Evolutionary conservation across 108 stramenopile genomes (phyloP).

Genomic region (Nannochloropsis salina): DNA sequence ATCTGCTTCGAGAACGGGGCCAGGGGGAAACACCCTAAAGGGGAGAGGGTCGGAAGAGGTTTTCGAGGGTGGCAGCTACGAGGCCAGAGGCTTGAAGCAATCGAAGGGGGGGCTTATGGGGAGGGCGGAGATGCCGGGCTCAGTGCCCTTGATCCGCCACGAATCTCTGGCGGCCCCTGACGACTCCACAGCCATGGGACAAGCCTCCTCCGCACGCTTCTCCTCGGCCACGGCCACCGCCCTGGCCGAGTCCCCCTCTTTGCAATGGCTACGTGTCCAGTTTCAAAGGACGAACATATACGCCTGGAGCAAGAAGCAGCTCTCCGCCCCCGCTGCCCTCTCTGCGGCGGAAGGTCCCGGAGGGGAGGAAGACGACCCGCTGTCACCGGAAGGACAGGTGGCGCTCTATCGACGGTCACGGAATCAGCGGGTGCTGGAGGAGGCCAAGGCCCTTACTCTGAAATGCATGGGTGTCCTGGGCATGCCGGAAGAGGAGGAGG

Average conservation of each 20-base stretch:
- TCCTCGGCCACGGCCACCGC: background rate
- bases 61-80: background rate
- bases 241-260: background rate
- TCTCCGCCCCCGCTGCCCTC: background rate
- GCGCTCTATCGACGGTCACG: constrained; percentile 61
- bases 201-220: background rate
- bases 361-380: constrained; percentile 23
- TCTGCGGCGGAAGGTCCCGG: background rate
- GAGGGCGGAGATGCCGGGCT: background rate
- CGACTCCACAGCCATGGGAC: background rate
- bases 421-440: constrained; percentile 57
- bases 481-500: constrained; percentile 2
- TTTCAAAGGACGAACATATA: background rate
- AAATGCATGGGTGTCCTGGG: background rate
- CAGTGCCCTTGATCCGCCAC: background rate
- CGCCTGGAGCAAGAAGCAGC: background rate
- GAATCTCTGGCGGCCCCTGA: background rate
- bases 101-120: background rate
- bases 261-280: background rate
- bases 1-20: background rate
- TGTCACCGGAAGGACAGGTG: constrained; percentile 32
- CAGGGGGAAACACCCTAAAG: background rate
- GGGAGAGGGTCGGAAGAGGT: background rate
- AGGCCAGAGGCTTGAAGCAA: background rate
- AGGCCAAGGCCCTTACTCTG: constrained; percentile 46